These are phyloP conservation scores for Diplodia mutila DNA, from an alignment of 2,329 filamentous ascomycete genomes.

Conservation along the genomic window DNA sequence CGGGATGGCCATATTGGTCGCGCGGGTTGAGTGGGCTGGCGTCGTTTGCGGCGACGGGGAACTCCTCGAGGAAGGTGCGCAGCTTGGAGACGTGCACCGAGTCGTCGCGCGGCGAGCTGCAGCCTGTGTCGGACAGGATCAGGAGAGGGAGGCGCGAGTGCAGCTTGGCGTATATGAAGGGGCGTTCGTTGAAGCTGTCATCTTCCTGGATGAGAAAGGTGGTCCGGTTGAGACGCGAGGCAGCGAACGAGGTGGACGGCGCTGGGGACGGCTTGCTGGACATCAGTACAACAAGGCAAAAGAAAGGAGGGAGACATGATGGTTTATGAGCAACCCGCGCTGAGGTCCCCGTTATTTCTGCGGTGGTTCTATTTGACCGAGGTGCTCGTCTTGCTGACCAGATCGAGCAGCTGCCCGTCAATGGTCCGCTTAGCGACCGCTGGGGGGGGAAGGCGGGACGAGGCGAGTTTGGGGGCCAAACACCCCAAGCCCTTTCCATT, in stretches of 20 bases:
- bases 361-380: conserved; percentile 21
- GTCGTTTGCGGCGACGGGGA: conserved; percentile 42
- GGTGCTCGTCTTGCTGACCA: conserved; percentile 4
- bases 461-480: conserved; percentile 5
- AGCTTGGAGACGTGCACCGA: conserved; percentile 39
- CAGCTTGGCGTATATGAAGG: conserved; percentile 53
- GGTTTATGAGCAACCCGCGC: neutral
- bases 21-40: conserved; percentile 44
- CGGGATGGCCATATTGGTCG: conserved; percentile 28
- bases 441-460: neutral
- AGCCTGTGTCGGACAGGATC: conserved; percentile 53
- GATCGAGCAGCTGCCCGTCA: conserved; percentile 4
- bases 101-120: conserved; percentile 42
- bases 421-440: conserved; percentile 5
- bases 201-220: conserved; percentile 52
- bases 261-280: neutral
- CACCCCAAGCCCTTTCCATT: too few relatives aligned
- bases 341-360: conserved; percentile 6
- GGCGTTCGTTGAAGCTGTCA: conserved; percentile 49
- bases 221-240: conserved; percentile 44
- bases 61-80: conserved; percentile 48
- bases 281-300: conserved; percentile 4
- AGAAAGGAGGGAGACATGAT: conserved; percentile 4
- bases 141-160: conserved; percentile 38
- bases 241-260: conserved; percentile 39